phyloP scores from a whole-genome alignment of 768 basidiomycete genomes.

The Panaeolus papilionaceus region DNA sequence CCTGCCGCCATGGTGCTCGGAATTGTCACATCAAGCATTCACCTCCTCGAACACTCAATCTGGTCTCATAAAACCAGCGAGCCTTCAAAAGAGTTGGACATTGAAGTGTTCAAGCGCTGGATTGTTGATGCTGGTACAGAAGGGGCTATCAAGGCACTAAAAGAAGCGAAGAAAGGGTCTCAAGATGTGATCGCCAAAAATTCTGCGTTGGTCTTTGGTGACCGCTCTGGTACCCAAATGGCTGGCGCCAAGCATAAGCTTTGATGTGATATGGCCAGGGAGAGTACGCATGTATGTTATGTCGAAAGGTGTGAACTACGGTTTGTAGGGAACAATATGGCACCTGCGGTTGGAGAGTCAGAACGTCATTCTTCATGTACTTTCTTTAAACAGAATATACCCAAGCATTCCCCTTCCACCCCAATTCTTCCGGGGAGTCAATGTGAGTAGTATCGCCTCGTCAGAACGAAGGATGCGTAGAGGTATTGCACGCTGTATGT shows the following conservation, averaged over 20 bases:
- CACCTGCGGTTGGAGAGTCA: constrained; percentile 39
- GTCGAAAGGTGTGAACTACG: constrained; percentile 14
- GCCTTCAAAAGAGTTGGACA: constrained; percentile 45
- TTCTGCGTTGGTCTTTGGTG: constrained; percentile 43
- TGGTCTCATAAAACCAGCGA: constrained; percentile 53
- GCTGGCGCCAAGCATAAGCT: constrained; percentile 2
- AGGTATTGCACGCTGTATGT: constrained; percentile 57
- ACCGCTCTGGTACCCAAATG: constrained; percentile 32
- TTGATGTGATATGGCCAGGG: not conserved
- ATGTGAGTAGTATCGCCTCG: constrained; percentile 51
- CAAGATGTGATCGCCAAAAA: constrained; percentile 34
- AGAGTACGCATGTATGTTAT: not conserved
- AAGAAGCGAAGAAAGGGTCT: constrained; percentile 31
- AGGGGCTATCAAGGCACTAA: constrained; percentile 44
- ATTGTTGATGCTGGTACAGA: constrained; percentile 49
- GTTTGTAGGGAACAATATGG: constrained; percentile 62
- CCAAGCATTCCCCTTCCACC: constrained; percentile 88
- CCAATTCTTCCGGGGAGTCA: constrained; percentile 81
- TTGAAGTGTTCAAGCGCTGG: constrained; percentile 61
- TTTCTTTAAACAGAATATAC: constrained; percentile 45
- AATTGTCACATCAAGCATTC: constrained; percentile 55
- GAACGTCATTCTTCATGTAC: not conserved
- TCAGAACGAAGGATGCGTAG: constrained; percentile 63
- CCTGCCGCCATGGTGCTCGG: constrained; percentile 66
- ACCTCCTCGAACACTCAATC: constrained; percentile 71